These are phyloP conservation scores for Apiospora koreana DNA, from an alignment of 2,329 filamentous ascomycete species.

Conservation along the genomic window DNA sequence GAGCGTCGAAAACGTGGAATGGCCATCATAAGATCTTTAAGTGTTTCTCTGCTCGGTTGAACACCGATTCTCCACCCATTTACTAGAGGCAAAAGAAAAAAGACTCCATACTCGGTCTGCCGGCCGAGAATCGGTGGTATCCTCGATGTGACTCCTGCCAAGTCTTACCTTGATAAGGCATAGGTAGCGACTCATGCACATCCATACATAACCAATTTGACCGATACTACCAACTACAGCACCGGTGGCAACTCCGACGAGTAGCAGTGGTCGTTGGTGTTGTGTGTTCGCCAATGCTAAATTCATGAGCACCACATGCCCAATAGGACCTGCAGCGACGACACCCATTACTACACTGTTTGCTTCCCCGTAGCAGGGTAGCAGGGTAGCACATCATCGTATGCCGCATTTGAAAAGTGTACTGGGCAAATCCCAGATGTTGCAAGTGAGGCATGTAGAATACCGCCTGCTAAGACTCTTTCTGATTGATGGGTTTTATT, in stretches of 20 bases:
- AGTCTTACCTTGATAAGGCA: constrained; percentile 4
- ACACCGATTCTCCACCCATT: background rate
- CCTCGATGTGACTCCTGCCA: constrained; percentile 4
- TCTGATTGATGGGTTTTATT: background rate
- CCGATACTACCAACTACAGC: background rate
- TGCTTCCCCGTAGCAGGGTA: background rate
- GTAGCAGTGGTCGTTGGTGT: background rate
- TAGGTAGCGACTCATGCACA: background rate
- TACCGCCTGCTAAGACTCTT: background rate
- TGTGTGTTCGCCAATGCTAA: background rate
- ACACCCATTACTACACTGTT: background rate
- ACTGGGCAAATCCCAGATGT: background rate
- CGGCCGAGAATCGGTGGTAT: constrained; percentile 5
- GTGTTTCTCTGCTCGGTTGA: background rate
- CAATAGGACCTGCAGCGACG: background rate
- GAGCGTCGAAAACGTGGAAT: background rate
- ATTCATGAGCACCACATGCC: background rate
- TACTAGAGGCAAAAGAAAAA: background rate
- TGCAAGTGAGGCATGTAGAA: background rate
- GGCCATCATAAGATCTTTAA: background rate
- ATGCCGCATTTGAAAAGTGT: background rate
- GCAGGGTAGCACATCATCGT: background rate
- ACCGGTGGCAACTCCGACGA: background rate
- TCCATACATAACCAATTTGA: background rate
- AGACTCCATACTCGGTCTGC: background rate